These are phyloP conservation scores for Pseudovirgaria hyperparasitica DNA, from an alignment of 2,329 filamentous ascomycete species.

Conservation along the genomic window DNA sequence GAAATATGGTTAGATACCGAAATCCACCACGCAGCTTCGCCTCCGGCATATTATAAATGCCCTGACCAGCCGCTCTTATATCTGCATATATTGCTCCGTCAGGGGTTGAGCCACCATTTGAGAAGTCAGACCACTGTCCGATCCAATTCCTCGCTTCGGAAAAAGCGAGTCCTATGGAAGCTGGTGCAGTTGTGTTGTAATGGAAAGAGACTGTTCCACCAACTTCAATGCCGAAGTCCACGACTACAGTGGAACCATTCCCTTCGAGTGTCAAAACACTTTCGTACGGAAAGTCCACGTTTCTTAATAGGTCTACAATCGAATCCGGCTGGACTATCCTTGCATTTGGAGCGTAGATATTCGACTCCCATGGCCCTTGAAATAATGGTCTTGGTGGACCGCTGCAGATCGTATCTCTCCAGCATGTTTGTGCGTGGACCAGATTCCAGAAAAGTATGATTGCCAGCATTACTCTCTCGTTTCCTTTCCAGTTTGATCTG, in stretches of 20 bases:
- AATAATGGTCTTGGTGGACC: conserved; percentile 39
- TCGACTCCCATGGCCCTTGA: conserved; percentile 43
- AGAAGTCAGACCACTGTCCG: conserved; percentile 31
- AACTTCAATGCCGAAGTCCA: conserved; percentile 47
- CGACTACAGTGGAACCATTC: conserved; percentile 42
- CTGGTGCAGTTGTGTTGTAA: conserved; percentile 30
- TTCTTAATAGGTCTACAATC: conserved; percentile 25
- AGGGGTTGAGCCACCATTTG: conserved; percentile 26
- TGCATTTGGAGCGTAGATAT: conserved; percentile 43
- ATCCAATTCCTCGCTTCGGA: conserved; percentile 30
- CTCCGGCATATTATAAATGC: conserved; percentile 32
- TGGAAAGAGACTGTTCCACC: conserved; percentile 42
- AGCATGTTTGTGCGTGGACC: conserved; percentile 28
- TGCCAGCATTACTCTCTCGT: background rate
- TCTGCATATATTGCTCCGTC: conserved; percentile 35
- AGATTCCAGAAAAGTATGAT: background rate
- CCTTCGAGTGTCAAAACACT: conserved; percentile 20
- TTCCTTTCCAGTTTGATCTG: too few relatives aligned
- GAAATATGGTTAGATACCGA: conserved; percentile 38
- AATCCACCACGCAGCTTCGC: conserved; percentile 38
- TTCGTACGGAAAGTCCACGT: conserved; percentile 18
- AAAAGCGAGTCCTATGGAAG: conserved; percentile 27
- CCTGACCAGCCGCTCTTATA: conserved; percentile 20
- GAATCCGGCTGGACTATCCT: conserved; percentile 36
- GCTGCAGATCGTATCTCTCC: conserved; percentile 42